phyloP scores from a whole-genome alignment of 2,329 filamentous ascomycete genomes.

The Alternaria brassicae region DNA sequence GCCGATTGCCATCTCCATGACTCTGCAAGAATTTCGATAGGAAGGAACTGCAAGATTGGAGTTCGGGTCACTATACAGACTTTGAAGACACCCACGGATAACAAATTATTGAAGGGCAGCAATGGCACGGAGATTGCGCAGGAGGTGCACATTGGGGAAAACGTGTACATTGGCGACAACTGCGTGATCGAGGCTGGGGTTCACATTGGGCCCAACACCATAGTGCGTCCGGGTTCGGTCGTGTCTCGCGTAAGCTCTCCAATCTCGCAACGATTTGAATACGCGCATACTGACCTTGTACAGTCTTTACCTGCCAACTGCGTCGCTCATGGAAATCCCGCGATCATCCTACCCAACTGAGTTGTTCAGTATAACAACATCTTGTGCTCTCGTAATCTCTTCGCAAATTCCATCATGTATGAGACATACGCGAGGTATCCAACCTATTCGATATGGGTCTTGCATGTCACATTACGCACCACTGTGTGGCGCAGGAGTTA shows the following conservation, averaged over 20 bases:
- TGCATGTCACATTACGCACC: conserved; percentile 14
- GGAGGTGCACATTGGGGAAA: conserved; percentile 76
- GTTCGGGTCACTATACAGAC: conserved; percentile 88
- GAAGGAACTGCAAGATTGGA: conserved; percentile 72
- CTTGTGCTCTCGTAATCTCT: background rate
- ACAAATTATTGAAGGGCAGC: conserved; percentile 74
- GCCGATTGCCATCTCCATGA: conserved; percentile 87
- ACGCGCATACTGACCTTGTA: conserved; percentile 20
- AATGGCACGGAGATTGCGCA: conserved; percentile 74
- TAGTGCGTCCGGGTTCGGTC: conserved; percentile 62
- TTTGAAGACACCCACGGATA: conserved; percentile 74
- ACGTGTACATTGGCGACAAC: conserved; percentile 70
- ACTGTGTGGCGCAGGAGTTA: conserved; percentile 21
- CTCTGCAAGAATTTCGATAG: conserved; percentile 82
- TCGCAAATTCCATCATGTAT: background rate
- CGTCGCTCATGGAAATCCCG: conserved; percentile 58
- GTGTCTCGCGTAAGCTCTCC: conserved; percentile 60
- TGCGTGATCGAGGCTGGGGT: conserved; percentile 67
- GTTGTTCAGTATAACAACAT: conserved; percentile 20
- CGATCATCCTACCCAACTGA: conserved; percentile 36
- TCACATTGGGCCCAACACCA: conserved; percentile 61
- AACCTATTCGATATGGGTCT: conserved; percentile 3
- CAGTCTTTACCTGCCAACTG: conserved; percentile 57
- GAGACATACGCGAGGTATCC: background rate
- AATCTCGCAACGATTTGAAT: background rate